Evolutionary conservation across 2,329 filamentous ascomycete genomes (phyloP), one percentile per base, ranked within the genome.

Genomic region (Harringtonia lauricola): DNA sequence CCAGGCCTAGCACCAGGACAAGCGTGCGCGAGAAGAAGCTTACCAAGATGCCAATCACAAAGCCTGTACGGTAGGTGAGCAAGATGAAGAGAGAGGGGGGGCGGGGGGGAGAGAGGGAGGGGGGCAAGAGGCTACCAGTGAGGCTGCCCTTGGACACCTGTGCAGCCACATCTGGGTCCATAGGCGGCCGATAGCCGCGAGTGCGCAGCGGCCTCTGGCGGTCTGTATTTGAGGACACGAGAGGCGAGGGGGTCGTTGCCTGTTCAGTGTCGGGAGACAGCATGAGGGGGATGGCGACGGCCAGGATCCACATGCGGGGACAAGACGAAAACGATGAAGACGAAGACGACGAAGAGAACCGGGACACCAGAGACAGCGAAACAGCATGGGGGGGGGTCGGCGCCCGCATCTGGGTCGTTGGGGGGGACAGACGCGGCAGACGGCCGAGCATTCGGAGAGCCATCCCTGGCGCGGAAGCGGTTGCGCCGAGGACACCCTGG

Each of bases 21-120:
- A 89, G 64, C 1, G 81, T 76, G 56, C 76, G 77, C 9, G 81
- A 86, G 59, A 89, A 86, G 15, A 82, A 65, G 46, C 79, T 78
- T 22, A 88, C 70, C 0, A 81, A 63, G 28, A 89, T 54, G 2
- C 83, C 83, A 3, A 71, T 62, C n/a, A 72, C 53, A 44, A 84
- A 74, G 17, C 81, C 79, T 81, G 39, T 2, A 4, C 15, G 18
- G 10, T 3, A 3, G 1, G 15, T 4, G 28, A 39, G 36, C 21
- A 18, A 24, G 5, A 14, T 6, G 28, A 24, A 36, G 28, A 53
- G 14, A 29, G 4, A 14, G 10, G 19, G 22, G 26, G 29, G 22
- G 8, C 30, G 34, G 33, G 28, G 3, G 17, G 6, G 6, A 35
- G 36, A 31, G 30, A 35, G 14, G 17, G 2, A 29, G 4, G 28